Percentiles rank a stretch among this genome's conserved stretches.
Conservation (phyloP, 2,329 filamentous ascomycete genomes). For the Esteya vermicola region DNA sequence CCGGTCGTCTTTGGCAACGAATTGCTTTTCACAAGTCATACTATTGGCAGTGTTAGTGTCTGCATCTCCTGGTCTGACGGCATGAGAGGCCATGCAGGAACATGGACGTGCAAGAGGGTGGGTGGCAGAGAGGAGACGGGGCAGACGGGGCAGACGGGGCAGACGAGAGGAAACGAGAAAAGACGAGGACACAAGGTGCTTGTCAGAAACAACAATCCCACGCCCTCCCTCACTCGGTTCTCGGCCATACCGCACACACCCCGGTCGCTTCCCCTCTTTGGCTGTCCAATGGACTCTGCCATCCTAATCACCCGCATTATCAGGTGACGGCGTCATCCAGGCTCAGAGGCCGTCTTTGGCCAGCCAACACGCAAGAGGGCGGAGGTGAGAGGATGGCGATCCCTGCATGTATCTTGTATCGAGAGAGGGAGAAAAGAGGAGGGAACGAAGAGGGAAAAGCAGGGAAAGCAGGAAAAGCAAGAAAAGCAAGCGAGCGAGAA, state of each 20-base stretch:
- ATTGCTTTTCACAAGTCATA: slow-evolving; percentile 56
- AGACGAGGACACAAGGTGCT: too few relatives aligned
- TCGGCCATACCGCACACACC: not conserved
- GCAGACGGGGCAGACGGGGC: not conserved
- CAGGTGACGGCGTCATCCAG: too few relatives aligned
- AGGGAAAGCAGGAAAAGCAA: slow-evolving; percentile 7
- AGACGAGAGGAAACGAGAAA: too few relatives aligned
- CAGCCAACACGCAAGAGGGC: too few relatives aligned
- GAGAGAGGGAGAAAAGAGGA: slow-evolving; percentile 6
- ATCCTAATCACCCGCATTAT: slow-evolving; percentile 14
- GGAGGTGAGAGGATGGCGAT: too few relatives aligned
- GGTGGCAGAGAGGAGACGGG: not conserved
- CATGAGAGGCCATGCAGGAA: slow-evolving; percentile 8
- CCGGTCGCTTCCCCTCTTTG: slow-evolving; percentile 12
- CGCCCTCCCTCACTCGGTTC: not conserved
- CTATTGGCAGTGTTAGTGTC: too few relatives aligned
- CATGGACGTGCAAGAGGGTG: not conserved
- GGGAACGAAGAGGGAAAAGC: slow-evolving; percentile 9
- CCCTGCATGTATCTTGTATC: too few relatives aligned
- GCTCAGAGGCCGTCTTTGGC: too few relatives aligned
- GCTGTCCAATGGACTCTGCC: slow-evolving; percentile 6
- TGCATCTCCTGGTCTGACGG: too few relatives aligned
- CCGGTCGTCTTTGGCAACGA: slow-evolving; percentile 41
- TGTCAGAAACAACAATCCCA: too few relatives aligned
- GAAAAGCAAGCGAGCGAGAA: slow-evolving; percentile 9